Conservation (phyloP, 2,329 filamentous ascomycete species). For the Aspergillus sp. region DNA sequence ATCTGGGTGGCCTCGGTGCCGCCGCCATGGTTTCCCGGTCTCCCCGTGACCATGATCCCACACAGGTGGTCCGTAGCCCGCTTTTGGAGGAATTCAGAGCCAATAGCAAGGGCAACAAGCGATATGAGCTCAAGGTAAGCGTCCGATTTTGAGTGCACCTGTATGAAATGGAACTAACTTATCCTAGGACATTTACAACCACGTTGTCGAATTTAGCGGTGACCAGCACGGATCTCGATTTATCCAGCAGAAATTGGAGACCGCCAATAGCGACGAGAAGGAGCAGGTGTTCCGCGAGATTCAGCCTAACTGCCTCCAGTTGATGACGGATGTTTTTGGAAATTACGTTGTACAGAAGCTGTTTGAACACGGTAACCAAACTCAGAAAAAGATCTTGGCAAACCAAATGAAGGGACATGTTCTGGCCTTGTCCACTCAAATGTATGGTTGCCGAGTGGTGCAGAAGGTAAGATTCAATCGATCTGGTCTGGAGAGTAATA, state of each 20-base stretch:
- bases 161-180: constrained; percentile 7
- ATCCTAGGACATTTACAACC: constrained; percentile 68
- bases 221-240: constrained; percentile 95
- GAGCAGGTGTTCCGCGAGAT: constrained; percentile 87
- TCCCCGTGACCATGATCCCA: constrained; percentile 54
- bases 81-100: constrained; percentile 75
- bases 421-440: constrained; percentile 71
- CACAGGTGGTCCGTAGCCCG: constrained; percentile 62
- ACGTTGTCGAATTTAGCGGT: constrained; percentile 90
- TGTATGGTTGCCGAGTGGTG: constrained; percentile 92
- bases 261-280: constrained; percentile 93
- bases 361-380: constrained; percentile 91
- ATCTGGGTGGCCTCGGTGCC: constrained; percentile 23
- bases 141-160: neutral
- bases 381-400: constrained; percentile 83
- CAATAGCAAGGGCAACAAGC: constrained; percentile 66
- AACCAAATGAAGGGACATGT: constrained; percentile 85
- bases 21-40: constrained; percentile 37
- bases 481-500: too few species aligned
- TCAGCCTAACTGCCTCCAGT: constrained; percentile 71
- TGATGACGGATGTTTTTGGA: constrained; percentile 96
- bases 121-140: constrained; percentile 71
- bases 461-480: constrained; percentile 63
- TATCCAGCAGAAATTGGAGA: constrained; percentile 88
- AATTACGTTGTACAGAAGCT: constrained; percentile 99